Conservation (phyloP, 805 yeast species). For the Wickerhamomyces strasburgensis region DNA sequence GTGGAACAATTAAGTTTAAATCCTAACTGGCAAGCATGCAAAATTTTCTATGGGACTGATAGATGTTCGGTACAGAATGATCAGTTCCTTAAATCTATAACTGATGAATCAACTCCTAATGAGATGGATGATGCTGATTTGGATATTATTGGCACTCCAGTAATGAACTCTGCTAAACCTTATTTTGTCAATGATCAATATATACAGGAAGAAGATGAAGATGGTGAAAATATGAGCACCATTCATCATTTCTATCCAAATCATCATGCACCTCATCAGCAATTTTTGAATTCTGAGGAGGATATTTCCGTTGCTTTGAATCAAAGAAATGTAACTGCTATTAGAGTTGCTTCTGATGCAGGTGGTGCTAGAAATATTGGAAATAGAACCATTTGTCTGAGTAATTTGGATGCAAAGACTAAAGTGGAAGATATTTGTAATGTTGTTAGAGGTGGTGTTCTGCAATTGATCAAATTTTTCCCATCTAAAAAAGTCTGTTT, state of each 20-base stretch:
- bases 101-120: constrained; percentile 14
- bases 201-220: constrained; percentile 1
- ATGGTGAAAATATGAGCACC: constrained; percentile 6
- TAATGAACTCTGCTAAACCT: constrained; percentile 8
- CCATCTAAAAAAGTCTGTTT: constrained; percentile 58
- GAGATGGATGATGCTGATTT: constrained; percentile 29
- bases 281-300: background rate
- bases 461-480: constrained; percentile 51
- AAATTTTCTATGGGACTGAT: constrained; percentile 89
- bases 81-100: constrained; percentile 10
- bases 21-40: constrained; percentile 64
- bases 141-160: constrained; percentile 43
- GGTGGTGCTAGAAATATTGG: constrained; percentile 81
- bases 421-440: constrained; percentile 72
- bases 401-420: constrained; percentile 59
- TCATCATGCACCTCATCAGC: background rate
- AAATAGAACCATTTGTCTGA: constrained; percentile 67
- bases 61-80: constrained; percentile 55
- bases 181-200: background rate
- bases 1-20: constrained; percentile 70
- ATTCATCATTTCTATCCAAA: constrained; percentile 2
- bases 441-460: constrained; percentile 70
- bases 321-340: constrained; percentile 12
- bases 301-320: constrained; percentile 8
- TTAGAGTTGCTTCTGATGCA: constrained; percentile 28